Percentiles rank a stretch among this genome's conserved stretches.
Evolutionary conservation across 805 yeast genomes (phyloP).

Genomic region (Yamadazyma tumulicola): DNA sequence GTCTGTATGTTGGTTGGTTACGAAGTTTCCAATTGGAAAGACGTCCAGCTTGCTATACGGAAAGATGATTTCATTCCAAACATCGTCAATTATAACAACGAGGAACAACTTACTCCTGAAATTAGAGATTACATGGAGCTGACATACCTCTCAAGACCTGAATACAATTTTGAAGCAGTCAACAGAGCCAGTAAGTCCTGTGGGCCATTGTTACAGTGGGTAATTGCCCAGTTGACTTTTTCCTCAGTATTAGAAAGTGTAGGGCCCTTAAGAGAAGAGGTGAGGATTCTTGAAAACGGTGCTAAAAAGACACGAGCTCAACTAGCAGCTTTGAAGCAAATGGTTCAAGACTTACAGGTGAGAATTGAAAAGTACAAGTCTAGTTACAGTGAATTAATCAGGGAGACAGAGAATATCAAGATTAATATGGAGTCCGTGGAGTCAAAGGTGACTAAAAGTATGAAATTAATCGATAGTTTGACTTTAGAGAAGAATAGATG

Average conservation of each 20-base stretch:
- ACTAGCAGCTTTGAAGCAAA: conserved; percentile 70
- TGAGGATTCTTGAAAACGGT: conserved; percentile 53
- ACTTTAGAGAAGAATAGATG: conserved; percentile 71
- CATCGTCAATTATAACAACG: conserved; percentile 72
- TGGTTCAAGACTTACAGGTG: conserved; percentile 70
- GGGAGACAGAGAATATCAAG: conserved; percentile 76
- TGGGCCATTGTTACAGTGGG: conserved; percentile 90
- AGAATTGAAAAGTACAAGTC: conserved; percentile 67
- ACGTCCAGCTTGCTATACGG: conserved; percentile 75
- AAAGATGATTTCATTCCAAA: conserved; percentile 83
- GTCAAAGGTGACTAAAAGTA: conserved; percentile 58
- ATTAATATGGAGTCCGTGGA: conserved; percentile 64
- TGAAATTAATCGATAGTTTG: conserved; percentile 57
- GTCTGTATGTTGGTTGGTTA: conserved; percentile 83
- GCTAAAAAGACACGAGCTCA: conserved; percentile 64
- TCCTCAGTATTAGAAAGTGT: conserved; percentile 65
- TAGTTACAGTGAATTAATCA: conserved; percentile 67
- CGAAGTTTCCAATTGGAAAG: conserved; percentile 66
- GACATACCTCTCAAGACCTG: conserved; percentile 57
- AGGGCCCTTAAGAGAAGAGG: conserved; percentile 71
- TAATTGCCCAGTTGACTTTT: conserved; percentile 81
- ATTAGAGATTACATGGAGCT: conserved; percentile 55
- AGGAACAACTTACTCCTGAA: conserved; percentile 49
- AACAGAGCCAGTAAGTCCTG: conserved; percentile 92
- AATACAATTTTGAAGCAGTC: conserved; percentile 68